Evolutionary conservation across 2,329 filamentous ascomycete genomes (phyloP), one percentile per base, ranked within the genome.

Genomic region (Paramyrothecium sp.): DNA sequence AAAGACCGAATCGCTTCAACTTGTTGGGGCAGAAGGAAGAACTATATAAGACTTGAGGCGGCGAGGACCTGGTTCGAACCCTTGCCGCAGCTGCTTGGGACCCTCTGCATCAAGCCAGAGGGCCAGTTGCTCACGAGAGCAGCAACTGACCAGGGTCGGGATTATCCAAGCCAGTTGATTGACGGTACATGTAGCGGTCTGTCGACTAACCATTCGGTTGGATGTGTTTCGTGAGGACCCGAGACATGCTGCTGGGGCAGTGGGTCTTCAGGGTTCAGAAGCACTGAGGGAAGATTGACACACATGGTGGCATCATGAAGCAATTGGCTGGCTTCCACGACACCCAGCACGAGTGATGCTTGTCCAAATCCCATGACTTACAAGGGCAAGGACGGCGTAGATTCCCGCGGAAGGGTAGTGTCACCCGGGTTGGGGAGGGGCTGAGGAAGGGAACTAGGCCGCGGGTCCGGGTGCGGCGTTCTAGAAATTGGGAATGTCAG

Each of bases 221-320:
- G 69, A 57, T 65, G 62, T 66, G 63, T 68, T 70, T 69, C 67
- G 65, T 64, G 58, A 60, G 57, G 60, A 63, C 65, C 65, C 71
- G 67, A 71, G 69, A 71, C 69, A 70, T 54, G 56, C 58, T 30
- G 26, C 26, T 30, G 26, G 26, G 26, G 26, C 26, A 30, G 26
- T 30, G 26, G 26, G 26, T 30, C 26, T 30, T 30, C 5, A 63
- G 56, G 53, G 57, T 41, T 34, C 22, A 44, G 38, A 44, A 7
- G 38, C 5, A 44, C 5, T 52, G 46, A 54, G 49, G 47, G 48
- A 41, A 44, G 38, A 44, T 44, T 44, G 38, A 19, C 38, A 16
- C 38, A 19, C n/a, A 16, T 44, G 38, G 38, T 16, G 4, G 38
- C 13, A 44, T 44, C 38, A 44, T 44, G 38, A 44, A 44, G n/a